Percentiles rank a stretch among this genome's conserved stretches.
These are phyloP conservation scores for Hanseniaspora uvarum DNA, from an alignment of 1,139 yeast species.

Conservation along the genomic window DNA sequence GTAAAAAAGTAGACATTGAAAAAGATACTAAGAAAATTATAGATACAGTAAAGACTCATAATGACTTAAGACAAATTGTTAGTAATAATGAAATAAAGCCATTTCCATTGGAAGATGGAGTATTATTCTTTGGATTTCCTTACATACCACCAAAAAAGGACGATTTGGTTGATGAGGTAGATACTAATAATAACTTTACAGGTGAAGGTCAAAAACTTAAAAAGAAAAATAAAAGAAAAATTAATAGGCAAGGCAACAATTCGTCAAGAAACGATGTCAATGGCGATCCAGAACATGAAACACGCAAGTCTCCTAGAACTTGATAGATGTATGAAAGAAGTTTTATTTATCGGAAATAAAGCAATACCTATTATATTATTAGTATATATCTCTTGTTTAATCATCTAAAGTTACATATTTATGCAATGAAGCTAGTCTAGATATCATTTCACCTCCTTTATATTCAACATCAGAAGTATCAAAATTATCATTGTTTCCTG, in stretches of 20 bases:
- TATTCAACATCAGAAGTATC: constrained; percentile 5
- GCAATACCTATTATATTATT: not conserved
- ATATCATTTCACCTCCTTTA: constrained; percentile 20
- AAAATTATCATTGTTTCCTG: not conserved
- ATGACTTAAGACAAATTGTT: constrained; percentile 20
- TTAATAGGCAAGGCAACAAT: constrained; percentile 36
- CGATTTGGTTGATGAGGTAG: constrained; percentile 33
- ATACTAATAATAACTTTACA: constrained; percentile 34
- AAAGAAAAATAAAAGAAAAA: constrained; percentile 65
- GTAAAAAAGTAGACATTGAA: constrained; percentile 47
- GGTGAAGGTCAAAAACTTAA: constrained; percentile 68
- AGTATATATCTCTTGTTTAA: not conserved
- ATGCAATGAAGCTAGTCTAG: constrained; percentile 27
- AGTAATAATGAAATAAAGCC: constrained; percentile 48
- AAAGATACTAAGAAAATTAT: constrained; percentile 42
- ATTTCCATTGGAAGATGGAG: constrained; percentile 66
- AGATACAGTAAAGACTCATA: constrained; percentile 38
- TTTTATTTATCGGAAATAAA: not conserved
- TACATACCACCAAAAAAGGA: constrained; percentile 56
- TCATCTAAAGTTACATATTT: constrained; percentile 15
- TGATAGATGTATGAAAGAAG: constrained; percentile 36
- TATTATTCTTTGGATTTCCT: constrained; percentile 88
- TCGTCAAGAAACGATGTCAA: constrained; percentile 29
- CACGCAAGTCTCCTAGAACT: constrained; percentile 11
- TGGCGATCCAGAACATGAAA: constrained; percentile 6